These are phyloP conservation scores for Alternaria novae-zelandiae DNA, from an alignment of 2,329 filamentous ascomycete genomes.

Conservation along the genomic window DNA sequence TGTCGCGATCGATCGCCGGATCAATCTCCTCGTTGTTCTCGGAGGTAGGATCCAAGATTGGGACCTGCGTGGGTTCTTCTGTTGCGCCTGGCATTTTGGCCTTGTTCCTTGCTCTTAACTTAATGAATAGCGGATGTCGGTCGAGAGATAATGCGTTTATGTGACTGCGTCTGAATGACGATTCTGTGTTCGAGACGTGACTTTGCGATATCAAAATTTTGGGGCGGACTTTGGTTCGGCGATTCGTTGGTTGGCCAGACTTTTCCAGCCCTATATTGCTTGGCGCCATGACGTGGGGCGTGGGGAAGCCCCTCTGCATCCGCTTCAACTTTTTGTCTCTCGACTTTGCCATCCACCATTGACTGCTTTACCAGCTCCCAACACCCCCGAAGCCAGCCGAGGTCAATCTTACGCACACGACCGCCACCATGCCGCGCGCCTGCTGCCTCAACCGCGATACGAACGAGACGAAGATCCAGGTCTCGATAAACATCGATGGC, in stretches of 20 bases:
- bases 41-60: slow-evolving; percentile 33
- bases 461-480: slow-evolving; percentile 96
- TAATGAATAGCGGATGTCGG: not conserved
- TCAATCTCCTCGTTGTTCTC: slow-evolving; percentile 40
- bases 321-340: slow-evolving; percentile 28
- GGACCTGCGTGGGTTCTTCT: slow-evolving; percentile 24
- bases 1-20: slow-evolving; percentile 48
- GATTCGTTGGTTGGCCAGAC: slow-evolving; percentile 28
- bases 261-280: slow-evolving; percentile 40
- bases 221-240: slow-evolving; percentile 27
- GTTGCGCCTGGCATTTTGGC: slow-evolving; percentile 30
- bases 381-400: not conserved
- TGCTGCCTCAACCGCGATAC: slow-evolving; percentile 85
- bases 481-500: slow-evolving; percentile 92
- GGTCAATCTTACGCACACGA: not conserved
- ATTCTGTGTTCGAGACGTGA: slow-evolving; percentile 16
- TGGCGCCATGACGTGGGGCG: slow-evolving; percentile 32
- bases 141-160: not conserved
- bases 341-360: not conserved
- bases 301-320: slow-evolving; percentile 24
- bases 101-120: slow-evolving; percentile 12
- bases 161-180: not conserved
- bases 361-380: not conserved
- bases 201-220: slow-evolving; percentile 38
- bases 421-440: slow-evolving; percentile 62